These are phyloP conservation scores for Candida nanaspora DNA, from an alignment of 805 yeast genomes.

Conservation along the genomic window DNA sequence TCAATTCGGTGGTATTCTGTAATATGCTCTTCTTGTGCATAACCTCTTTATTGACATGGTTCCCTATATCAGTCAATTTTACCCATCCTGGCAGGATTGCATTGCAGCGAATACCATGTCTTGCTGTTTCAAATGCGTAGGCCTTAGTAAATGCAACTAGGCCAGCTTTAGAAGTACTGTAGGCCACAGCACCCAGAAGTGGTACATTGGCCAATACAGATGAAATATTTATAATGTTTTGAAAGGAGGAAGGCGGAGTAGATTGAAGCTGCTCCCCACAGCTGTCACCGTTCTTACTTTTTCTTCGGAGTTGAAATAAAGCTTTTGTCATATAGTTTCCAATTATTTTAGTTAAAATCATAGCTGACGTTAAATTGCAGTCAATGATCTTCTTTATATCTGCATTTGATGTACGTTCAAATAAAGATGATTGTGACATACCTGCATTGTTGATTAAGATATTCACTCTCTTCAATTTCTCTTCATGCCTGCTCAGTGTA, in stretches of 20 bases:
- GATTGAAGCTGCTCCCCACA: neutral
- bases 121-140: conserved; percentile 52
- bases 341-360: conserved; percentile 48
- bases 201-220: conserved; percentile 48
- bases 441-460: conserved; percentile 66
- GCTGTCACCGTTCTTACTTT: conserved; percentile 11
- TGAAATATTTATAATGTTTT: conserved; percentile 52
- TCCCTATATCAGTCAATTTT: conserved; percentile 61
- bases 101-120: conserved; percentile 51
- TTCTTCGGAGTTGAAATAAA: neutral
- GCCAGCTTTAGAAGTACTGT: conserved; percentile 68
- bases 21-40: conserved; percentile 1
- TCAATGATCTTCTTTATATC: conserved; percentile 40
- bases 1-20: conserved; percentile 9
- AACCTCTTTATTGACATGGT: conserved; percentile 17
- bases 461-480: conserved; percentile 28
- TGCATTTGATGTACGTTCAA: conserved; percentile 33
- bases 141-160: conserved; percentile 53
- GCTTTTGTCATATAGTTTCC: conserved; percentile 36
- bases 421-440: conserved; percentile 45
- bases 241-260: too few species aligned
- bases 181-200: conserved; percentile 54
- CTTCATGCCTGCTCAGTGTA: conserved; percentile 9
- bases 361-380: conserved; percentile 56
- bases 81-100: conserved; percentile 63